Conservation (phyloP, 352 stramenopile species). For the Phytopythium helicoides region DNA sequence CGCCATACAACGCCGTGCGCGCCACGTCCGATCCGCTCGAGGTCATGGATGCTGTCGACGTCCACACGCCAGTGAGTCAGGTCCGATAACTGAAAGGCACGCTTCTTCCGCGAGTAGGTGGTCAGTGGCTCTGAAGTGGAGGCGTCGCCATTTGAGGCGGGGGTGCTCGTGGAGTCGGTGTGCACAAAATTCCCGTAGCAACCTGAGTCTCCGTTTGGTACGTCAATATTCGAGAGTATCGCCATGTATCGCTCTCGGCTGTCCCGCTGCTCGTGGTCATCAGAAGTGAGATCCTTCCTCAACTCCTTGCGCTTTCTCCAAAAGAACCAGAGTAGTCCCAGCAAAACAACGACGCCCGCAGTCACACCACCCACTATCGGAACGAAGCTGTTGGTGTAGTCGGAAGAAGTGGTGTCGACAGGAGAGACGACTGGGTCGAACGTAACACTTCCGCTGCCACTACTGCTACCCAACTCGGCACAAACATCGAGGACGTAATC, state of each 20-base stretch:
- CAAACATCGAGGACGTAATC: background rate
- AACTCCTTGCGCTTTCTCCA: background rate
- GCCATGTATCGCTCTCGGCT: background rate
- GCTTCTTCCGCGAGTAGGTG: background rate
- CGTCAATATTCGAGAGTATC: background rate
- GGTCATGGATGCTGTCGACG: conserved; percentile 4
- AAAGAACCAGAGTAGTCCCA: background rate
- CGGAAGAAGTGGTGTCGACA: background rate
- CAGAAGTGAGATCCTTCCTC: background rate
- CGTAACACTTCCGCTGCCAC: background rate
- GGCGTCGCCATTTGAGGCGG: background rate
- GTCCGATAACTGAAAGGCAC: background rate
- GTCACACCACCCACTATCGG: background rate
- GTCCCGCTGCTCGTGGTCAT: background rate
- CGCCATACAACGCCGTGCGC: no score
- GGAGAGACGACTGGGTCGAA: background rate
- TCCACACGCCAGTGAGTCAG: conserved; percentile 7
- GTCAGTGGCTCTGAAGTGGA: background rate
- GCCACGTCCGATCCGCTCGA: no score
- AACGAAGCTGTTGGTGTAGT: background rate
- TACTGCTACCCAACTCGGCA: background rate
- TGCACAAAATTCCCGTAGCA: background rate
- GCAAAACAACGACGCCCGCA: background rate
- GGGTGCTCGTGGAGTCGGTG: background rate
- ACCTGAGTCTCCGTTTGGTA: background rate